A percentile compares a stretch with the other conserved stretches of the same genome.
These are phyloP conservation scores for Lodderomyces orthopsilosis DNA, from an alignment of 1,139 yeast genomes.

Conservation along the genomic window DNA sequence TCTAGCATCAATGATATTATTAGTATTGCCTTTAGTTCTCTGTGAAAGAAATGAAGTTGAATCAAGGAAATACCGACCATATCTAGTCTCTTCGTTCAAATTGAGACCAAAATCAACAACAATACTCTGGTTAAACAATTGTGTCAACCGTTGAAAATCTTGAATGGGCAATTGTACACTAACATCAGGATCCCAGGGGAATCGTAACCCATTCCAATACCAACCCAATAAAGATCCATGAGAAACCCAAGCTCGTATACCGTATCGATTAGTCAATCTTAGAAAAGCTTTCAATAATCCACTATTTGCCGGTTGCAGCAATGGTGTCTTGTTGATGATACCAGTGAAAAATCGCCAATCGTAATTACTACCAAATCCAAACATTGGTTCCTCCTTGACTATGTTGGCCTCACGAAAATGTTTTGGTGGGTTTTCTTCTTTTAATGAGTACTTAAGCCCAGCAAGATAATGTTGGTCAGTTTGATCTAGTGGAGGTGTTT, in stretches of 20 bases:
- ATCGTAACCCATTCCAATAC: slow-evolving; percentile 54
- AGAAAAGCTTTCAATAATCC: slow-evolving; percentile 36
- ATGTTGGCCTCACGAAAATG: slow-evolving; percentile 53
- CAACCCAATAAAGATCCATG: slow-evolving; percentile 53
- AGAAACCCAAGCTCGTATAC: slow-evolving; percentile 43
- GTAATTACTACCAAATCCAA: slow-evolving; percentile 34
- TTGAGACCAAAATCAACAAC: slow-evolving; percentile 35
- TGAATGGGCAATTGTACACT: slow-evolving; percentile 55
- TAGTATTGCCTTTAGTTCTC: slow-evolving; percentile 35
- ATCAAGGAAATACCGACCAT: slow-evolving; percentile 42
- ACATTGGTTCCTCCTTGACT: slow-evolving; percentile 22
- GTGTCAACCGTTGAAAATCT: slow-evolving; percentile 40
- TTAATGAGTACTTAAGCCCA: slow-evolving; percentile 13
- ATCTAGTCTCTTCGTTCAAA: slow-evolving; percentile 18
- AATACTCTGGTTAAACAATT: slow-evolving; percentile 40
- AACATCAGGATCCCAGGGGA: slow-evolving; percentile 56
- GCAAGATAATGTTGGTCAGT: slow-evolving; percentile 17
- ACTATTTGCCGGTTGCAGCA: slow-evolving; percentile 25
- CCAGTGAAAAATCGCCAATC: slow-evolving; percentile 49
- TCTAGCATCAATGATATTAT: slow-evolving; percentile 77
- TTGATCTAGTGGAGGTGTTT: slow-evolving; percentile 4
- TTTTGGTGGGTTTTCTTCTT: slow-evolving; percentile 30
- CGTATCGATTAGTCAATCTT: slow-evolving; percentile 25
- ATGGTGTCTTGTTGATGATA: slow-evolving; percentile 23
- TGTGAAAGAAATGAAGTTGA: slow-evolving; percentile 36